Evolutionary conservation across 2,329 filamentous ascomycete genomes (phyloP).

Genomic region (Colletotrichum phormii): DNA sequence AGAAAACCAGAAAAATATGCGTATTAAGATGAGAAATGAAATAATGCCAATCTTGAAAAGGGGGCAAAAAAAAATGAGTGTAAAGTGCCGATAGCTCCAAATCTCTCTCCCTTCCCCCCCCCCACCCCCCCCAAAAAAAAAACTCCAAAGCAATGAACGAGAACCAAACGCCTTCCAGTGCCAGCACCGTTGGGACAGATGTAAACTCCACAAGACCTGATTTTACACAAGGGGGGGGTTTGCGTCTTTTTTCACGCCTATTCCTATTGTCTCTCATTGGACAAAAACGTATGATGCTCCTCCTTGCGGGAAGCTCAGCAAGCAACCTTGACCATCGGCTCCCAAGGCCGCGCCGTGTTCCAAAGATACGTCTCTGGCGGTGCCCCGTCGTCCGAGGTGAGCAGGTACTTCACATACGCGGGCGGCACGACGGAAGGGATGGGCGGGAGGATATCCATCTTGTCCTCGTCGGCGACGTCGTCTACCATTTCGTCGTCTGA

Average conservation of each 20-base stretch:
- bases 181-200: background rate
- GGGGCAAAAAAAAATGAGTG: background rate
- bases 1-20: too few relatives aligned
- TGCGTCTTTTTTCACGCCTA: background rate
- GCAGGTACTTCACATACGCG: slow-evolving; percentile 50
- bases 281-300: background rate
- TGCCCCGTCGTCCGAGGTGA: slow-evolving; percentile 44
- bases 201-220: background rate
- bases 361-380: slow-evolving; percentile 53
- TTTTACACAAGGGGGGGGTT: background rate
- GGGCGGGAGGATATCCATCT: slow-evolving; percentile 14
- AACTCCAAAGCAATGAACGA: background rate
- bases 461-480: background rate
- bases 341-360: slow-evolving; percentile 55
- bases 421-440: slow-evolving; percentile 40
- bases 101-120: background rate
- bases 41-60: background rate
- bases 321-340: slow-evolving; percentile 55
- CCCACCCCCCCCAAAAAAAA: too few relatives aligned
- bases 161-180: background rate
- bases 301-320: slow-evolving; percentile 38
- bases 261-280: background rate
- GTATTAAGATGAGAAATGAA: background rate
- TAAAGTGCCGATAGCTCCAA: background rate
- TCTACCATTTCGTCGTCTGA: slow-evolving; percentile 21